Evolutionary conservation across 495 filamentous ascomycete genomes (phyloP), one percentile per base, ranked within the genome.

Genomic region (Hyaloscypha hepaticicola): DNA sequence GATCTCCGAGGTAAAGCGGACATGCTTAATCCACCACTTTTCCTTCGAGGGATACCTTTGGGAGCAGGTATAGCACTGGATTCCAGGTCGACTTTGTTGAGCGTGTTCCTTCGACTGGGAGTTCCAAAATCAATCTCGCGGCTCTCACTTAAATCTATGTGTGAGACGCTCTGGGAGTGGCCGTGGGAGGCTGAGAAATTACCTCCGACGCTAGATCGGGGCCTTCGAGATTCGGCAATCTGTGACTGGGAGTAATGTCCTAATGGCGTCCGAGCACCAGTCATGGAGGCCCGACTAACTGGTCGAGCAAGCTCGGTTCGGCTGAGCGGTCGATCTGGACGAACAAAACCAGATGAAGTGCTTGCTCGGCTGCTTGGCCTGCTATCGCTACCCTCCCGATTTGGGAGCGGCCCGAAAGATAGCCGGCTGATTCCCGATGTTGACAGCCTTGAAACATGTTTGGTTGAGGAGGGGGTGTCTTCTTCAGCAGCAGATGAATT

Each of bases 231-330:
- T 64, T 79, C 76, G 26, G 70, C 68, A 21, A 70, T 67, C n/a
- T 70, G 62, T 22, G 77, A 77, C 60, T 68, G 60, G 6, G 66
- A 73, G 65, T 78, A 77, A 64, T 79, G 74, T 45, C 80, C 80
- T 25, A 88, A 70, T 9, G 89, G 87, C 3, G 90, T 92, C 34
- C 89, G 84, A 16, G 86, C 75, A 3, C 88, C 83, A 6, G 78
- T 78, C 31, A 88, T 82, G 70, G 88, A 92, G 70, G 86, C 82
- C 53, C 90, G 86, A 64, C 90, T 90, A 24, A 74, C 73, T 28
- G 91, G 89, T 5, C 88, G 85, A 53, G 74, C 76, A 22, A 74
- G 38, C 24, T 83, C 82, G 16, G 73, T 75, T 52, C 82, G 78
- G 70, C 79, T 82, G 7, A 77, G 69, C 0, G 82, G 81, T 24